Evolutionary conservation across 169 alveolate species (phyloP).

Genomic region (Plasmodium cynomolgi): DNA sequence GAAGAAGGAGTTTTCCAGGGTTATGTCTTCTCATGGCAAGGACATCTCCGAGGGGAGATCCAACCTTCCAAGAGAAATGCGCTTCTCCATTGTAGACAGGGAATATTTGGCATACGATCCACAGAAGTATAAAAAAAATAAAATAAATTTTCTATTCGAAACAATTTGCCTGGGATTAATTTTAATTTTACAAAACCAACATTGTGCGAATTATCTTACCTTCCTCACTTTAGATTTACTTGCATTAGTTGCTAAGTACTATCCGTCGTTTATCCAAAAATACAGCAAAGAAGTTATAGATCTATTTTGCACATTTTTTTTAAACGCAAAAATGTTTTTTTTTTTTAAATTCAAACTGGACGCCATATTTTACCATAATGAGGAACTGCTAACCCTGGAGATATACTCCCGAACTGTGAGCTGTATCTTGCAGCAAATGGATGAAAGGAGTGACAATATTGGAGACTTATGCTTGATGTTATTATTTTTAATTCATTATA

Average conservation of each 20-base stretch:
- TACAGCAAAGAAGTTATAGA: neutral
- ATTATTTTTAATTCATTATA: constrained; percentile 1
- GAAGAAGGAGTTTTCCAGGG: neutral
- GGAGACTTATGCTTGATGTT: constrained; percentile 2
- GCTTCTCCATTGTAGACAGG: neutral
- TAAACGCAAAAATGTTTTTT: constrained; percentile 11
- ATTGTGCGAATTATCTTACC: constrained; percentile 17
- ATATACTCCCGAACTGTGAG: neutral
- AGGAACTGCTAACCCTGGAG: neutral
- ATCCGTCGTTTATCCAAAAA: constrained; percentile 4
- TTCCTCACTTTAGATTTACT: neutral
- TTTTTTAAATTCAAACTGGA: neutral
- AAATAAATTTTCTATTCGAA: neutral
- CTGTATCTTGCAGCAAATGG: neutral
- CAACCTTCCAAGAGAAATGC: neutral
- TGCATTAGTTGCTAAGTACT: neutral
- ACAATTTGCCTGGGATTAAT: neutral
- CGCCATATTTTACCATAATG: neutral
- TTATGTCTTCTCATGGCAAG: neutral
- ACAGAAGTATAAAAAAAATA: neutral
- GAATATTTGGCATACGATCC: neutral
- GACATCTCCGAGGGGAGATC: too few relatives aligned
- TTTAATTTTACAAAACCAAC: neutral
- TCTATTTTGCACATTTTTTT: neutral
- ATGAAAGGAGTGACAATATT: neutral